Evolutionary conservation across 805 yeast genomes (phyloP), one percentile per base, ranked within the genome.

Genomic region (Spathaspora boniae): DNA sequence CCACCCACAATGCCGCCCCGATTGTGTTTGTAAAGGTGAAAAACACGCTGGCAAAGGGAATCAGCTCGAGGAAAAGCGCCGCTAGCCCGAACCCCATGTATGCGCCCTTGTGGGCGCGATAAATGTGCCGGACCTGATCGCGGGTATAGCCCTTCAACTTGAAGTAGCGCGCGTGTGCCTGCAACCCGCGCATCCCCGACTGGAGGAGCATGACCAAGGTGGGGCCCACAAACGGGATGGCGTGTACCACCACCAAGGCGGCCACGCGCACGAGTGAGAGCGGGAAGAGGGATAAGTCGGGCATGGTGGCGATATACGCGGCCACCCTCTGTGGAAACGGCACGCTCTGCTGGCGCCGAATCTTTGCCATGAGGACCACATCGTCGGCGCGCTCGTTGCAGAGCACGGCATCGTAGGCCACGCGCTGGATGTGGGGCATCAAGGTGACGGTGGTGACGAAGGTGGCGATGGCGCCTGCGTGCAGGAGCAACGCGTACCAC

Each of bases 1-100:
- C 70, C 4, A 77, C 78, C 86, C 86, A 81, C 30, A 77, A 53
- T 0, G 86, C 85, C 8, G 80, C 80, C 5, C 83, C 86, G 3
- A 75, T 60, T 2, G 70, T 70, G 52, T 78, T 76, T 7, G 86
- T 76, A 42, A 76, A 73, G 44, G 70, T 63, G 40, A 81, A 78
- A 23, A 78, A 56, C 9, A 76, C 58, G 21, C 76, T 72, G 2
- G 77, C 38, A 16, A 76, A 41, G 1, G 87, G 86, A 8, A 77
- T 56, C 41, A 66, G 56, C 45, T 80, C 86, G 24, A 81, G 50
- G 1, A 70, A 18, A 21, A 71, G 64, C 1, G 80, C 68, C 11
- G 67, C 57, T 22, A 76, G 45, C 0, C 86, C 87, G 54, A 75
- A 80, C 4, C 67, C 67, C 41, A 67, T 57, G 42, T 72, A 74